phyloP scores from a whole-genome alignment of 2,329 filamentous ascomycete genomes.

The Aspergillus fumigatiaffinis region DNA sequence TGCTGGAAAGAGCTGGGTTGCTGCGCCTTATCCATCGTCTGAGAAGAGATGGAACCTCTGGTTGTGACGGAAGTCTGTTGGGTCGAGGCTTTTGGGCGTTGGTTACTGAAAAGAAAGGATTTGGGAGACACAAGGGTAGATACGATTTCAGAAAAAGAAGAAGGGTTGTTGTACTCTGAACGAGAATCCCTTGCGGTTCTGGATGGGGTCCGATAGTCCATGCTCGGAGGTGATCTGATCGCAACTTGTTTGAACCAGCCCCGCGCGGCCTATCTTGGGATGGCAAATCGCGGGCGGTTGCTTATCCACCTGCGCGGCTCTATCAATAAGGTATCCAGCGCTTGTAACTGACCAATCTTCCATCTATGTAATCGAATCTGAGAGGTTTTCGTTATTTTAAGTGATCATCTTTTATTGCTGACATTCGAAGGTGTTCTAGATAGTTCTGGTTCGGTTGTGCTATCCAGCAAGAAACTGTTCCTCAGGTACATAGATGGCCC shows the following conservation, averaged over 20 bases:
- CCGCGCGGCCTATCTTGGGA: slow-evolving; percentile 7
- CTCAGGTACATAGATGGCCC: background rate
- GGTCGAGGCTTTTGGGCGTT: slow-evolving; percentile 15
- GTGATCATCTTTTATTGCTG: background rate
- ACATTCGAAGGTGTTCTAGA: background rate
- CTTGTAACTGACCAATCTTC: background rate
- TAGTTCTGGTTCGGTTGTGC: background rate
- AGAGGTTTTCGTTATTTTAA: background rate
- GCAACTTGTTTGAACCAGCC: slow-evolving; percentile 3
- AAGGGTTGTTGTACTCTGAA: slow-evolving; percentile 15
- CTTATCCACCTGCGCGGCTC: background rate
- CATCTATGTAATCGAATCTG: background rate
- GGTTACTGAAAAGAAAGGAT: slow-evolving; percentile 31
- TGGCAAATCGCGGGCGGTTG: slow-evolving; percentile 3
- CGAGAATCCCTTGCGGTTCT: slow-evolving; percentile 16
- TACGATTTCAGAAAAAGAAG: slow-evolving; percentile 27
- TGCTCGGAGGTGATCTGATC: slow-evolving; percentile 1
- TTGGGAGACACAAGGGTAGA: slow-evolving; percentile 35
- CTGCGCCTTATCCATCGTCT: slow-evolving; percentile 79
- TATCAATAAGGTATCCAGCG: background rate
- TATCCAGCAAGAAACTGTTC: background rate
- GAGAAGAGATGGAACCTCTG: slow-evolving; percentile 8
- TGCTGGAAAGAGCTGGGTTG: slow-evolving; percentile 98
- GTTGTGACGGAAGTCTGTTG: slow-evolving; percentile 12
- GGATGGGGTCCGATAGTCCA: slow-evolving; percentile 14